Base-by-base conservation (phyloP, 345 rosid species). In the Citrus reticulata region DNA sequence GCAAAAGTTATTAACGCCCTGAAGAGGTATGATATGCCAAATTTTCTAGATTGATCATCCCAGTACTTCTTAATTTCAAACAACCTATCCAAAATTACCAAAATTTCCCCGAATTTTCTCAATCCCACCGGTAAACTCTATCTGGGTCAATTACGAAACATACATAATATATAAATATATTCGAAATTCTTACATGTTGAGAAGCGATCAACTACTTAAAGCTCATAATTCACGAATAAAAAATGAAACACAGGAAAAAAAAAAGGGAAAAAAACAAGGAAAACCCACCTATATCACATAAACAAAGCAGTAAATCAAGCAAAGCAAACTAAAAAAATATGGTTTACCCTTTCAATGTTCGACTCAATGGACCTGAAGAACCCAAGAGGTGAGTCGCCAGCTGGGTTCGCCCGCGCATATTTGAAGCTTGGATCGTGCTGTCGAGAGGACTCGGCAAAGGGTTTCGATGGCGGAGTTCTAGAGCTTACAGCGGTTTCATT, bases 321-420 rank as follows among this genome's bases (percentile, higher is more conserved):
- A 72, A 74, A 62, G 46, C 63, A 54, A 64, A 34, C 14, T 30
- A 3, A 25, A 62, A 51, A 51, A 54, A 34, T 4, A 14, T 20
- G 1, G 7, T 13, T 58, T 81, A 91, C 98, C 89, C 89, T 93
- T 55, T 95, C 98, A 58, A 95, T 89, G 75, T 80, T 85, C 42
- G 97, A 83, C 80, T 95, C 98, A 2, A 92, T 85, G 83, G 97
- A 81, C 70, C 86, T 90, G 79, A 90, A 68, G 79, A 93, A 80
- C 25, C 81, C 81, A 46, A 85, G 77, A 76, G 88, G 32, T 5
- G 87, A 80, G 63, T 57, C 79, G 55, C 85, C 84, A 51, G n/a
- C 58, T 6, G 88, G 81, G 73, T 57, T 78, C 13, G 86, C 63
- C 24, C 81, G 58, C 13, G 83, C 83, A 68, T 88, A 83, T 54